These are phyloP conservation scores for Globisporangium spiculum DNA, from an alignment of 352 stramenopile species.

Conservation along the genomic window DNA sequence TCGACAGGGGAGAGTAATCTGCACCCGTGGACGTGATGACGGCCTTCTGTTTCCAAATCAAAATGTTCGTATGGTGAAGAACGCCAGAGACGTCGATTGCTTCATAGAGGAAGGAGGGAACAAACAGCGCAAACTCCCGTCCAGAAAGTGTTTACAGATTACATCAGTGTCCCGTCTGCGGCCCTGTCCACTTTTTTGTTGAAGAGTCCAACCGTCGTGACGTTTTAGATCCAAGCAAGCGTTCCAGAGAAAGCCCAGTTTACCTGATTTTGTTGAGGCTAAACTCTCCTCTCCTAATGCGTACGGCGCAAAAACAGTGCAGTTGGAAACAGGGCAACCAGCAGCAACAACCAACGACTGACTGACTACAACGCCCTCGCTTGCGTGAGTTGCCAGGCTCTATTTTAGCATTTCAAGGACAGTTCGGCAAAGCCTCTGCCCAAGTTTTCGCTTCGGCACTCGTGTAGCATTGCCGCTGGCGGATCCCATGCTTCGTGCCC, in stretches of 20 bases:
- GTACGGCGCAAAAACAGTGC: background rate
- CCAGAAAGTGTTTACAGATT: background rate
- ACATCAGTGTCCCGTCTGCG: background rate
- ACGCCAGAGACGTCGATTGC: background rate
- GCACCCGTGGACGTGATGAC: background rate
- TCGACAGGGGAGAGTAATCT: background rate
- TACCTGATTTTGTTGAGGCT: background rate
- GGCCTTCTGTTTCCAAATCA: background rate
- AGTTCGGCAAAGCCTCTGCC: no score
- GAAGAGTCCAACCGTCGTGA: constrained; percentile 11
- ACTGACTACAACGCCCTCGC: background rate
- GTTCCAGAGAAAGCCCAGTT: background rate
- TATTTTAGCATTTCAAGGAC: no score
- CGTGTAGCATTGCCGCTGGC: no score
- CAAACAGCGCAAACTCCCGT: background rate
- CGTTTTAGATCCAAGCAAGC: background rate
- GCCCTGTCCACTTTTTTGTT: constrained; percentile 10
- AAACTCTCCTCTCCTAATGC: background rate
- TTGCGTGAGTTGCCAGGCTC: no score
- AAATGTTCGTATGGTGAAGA: background rate
- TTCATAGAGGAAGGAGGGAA: background rate
- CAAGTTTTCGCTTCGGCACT: no score
- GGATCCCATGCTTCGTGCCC: no score
- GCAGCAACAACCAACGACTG: no score
- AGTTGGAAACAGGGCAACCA: background rate